phyloP scores from a whole-genome alignment of 73 alveolate genomes.

The Diophrys sp. region DNA sequence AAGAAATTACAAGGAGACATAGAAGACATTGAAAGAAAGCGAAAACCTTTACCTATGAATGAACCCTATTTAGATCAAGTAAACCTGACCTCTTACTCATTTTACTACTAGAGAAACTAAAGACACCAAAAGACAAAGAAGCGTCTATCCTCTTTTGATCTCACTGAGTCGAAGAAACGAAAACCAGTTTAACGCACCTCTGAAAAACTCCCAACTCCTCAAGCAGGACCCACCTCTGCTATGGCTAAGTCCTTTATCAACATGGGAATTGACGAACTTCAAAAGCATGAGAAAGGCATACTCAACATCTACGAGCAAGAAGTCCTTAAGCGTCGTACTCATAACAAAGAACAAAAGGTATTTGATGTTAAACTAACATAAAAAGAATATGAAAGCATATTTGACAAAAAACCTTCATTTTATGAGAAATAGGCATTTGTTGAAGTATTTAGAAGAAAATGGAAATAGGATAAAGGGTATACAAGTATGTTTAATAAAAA shows the following conservation, averaged over 20 bases:
- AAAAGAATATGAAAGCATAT: slow-evolving; percentile 40
- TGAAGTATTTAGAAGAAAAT: slow-evolving; percentile 48
- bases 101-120: no score
- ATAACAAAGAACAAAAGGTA: background rate
- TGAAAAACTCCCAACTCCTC: no score
- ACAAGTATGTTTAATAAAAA: slow-evolving; percentile 50
- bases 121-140: no score
- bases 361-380: background rate
- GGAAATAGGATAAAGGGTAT: slow-evolving; percentile 63
- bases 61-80: no score
- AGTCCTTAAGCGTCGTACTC: background rate
- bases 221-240: no score
- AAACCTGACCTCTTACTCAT: no score
- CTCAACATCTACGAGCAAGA: slow-evolving; percentile 14
- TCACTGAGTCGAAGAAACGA: no score
- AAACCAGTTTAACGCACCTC: no score
- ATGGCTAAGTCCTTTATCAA: slow-evolving; percentile 15
- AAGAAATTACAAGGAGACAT: no score
- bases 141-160: no score
- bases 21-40: no score
- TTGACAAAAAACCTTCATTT: slow-evolving; percentile 38
- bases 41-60: no score
- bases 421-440: slow-evolving; percentile 58
- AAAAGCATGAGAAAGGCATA: slow-evolving; percentile 40
- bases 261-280: slow-evolving; percentile 26